phyloP scores from a whole-genome alignment of 805 yeast species.

The Pichia phayaonensis region DNA sequence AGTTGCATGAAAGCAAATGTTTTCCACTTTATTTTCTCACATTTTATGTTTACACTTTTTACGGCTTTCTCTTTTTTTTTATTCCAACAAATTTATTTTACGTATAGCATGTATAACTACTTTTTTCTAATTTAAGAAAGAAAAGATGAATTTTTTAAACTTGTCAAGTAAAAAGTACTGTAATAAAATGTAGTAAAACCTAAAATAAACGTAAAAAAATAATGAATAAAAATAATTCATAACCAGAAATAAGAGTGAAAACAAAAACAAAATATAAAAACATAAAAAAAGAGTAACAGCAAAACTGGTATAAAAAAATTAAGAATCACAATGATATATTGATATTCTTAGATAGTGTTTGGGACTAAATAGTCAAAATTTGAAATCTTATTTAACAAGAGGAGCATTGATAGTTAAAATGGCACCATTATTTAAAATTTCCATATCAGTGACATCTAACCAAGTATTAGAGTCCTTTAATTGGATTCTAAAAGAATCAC shows the following conservation, averaged over 20 bases:
- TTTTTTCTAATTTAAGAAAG: too few species aligned
- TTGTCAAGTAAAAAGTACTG: background rate
- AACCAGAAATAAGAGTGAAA: background rate
- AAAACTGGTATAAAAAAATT: background rate
- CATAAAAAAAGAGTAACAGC: background rate
- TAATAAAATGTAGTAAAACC: background rate
- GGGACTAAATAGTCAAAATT: background rate
- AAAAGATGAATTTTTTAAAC: background rate
- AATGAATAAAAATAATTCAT: background rate
- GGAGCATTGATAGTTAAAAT: constrained; percentile 29
- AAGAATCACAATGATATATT: background rate
- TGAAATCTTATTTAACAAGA: background rate
- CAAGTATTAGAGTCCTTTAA: constrained; percentile 28
- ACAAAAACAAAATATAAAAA: background rate
- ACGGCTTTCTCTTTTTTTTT: background rate
- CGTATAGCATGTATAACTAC: background rate
- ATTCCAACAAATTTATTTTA: background rate
- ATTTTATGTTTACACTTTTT: background rate
- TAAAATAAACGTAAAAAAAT: background rate
- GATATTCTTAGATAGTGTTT: background rate
- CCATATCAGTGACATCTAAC: constrained; percentile 30
- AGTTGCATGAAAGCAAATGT: constrained; percentile 7
- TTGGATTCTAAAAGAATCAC: constrained; percentile 30
- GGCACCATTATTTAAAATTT: constrained; percentile 39
- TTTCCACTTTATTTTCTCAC: background rate